Base-by-base conservation (phyloP, 805 yeast species). In the Kuraishia molischiana region DNA sequence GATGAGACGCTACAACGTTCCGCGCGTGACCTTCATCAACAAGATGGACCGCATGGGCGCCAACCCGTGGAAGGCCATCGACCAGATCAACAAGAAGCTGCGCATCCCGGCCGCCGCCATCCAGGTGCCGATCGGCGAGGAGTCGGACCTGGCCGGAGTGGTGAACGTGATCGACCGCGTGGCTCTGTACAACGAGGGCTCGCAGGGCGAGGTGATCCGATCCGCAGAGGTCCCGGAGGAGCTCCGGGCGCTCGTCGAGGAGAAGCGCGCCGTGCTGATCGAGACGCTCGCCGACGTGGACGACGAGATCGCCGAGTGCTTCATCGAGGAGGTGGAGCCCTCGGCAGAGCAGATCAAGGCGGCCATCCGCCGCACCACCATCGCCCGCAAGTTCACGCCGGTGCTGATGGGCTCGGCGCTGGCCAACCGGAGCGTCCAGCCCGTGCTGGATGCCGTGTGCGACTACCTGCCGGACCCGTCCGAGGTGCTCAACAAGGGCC, bases 41-140 rank as follows among this genome's bases (percentile, higher is more conserved):
- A 92, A 92, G 68, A 89, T 92, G 97, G 99, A 92, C 62, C 79
- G 99, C 59, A 85, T 92, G 96, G 99, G 99, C 48, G 85, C 98
- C 39, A 80, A 92, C 62, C 99, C 99, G 18, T 92, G 94, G 81
- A 75, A 73, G 45, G 96, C 94, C 41, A 83, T 92, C 51, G 95
- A 85, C 41, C 97, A 90, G 66, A 73, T 92, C 50, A 86, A 90
- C 63, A 49, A 64, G 38, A 92, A 92, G 59, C 74, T 92, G 57
- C 85, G 79, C 61, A 85, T 87, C 32, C 85, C 95, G 19, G 97
- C 97, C 44, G 97, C 97, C 42, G 96, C 97, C 15, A 75, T 92
- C 44, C 99, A 92, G 67, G 95, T 92, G 37, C 98, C 99, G 36
- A 92, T 92, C 55, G 99, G 99, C 39, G 73, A 85, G 31, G 99